Conservation (phyloP, 176 grass and related monocot species). For the Alopecurus myosuroides region DNA sequence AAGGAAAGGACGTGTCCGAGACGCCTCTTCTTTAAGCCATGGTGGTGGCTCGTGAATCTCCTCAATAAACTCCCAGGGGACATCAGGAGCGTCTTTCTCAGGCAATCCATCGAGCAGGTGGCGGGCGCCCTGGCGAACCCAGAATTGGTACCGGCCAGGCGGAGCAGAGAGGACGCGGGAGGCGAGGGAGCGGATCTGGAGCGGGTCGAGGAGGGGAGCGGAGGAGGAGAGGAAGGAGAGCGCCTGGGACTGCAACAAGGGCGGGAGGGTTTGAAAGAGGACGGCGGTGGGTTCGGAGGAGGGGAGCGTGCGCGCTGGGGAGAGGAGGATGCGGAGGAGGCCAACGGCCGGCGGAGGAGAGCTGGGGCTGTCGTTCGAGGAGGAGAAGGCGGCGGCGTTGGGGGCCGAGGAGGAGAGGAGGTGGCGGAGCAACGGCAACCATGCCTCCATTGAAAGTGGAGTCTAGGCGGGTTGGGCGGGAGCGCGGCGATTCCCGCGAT, state of each 20-base stretch:
- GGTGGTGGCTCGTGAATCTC: constrained; percentile 40
- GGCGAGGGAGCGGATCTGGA: constrained; percentile 37
- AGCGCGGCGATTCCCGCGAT: background rate
- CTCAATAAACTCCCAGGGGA: constrained; percentile 10
- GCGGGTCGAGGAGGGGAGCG: constrained; percentile 25
- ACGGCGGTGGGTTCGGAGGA: constrained; percentile 9
- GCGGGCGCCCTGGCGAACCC: constrained; percentile 42
- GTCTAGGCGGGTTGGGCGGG: background rate
- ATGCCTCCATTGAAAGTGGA: constrained; percentile 46
- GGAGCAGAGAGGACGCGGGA: constrained; percentile 8
- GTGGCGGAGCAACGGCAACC: constrained; percentile 50
- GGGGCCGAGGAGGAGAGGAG: constrained; percentile 42
- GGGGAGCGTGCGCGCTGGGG: constrained; percentile 17
- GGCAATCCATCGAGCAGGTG: constrained; percentile 80
- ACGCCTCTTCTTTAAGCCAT: constrained; percentile 42
- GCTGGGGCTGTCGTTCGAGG: background rate
- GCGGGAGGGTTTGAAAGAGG: constrained; percentile 64
- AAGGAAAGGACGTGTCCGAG: constrained; percentile 23
- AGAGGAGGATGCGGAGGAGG: constrained; percentile 43
- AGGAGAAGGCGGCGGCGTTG: constrained; percentile 32
- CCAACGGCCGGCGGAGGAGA: constrained; percentile 8
- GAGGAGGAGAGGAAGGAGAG: constrained; percentile 67
- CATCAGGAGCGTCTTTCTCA: background rate
- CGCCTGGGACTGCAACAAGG: constrained; percentile 54
- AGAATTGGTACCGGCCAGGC: constrained; percentile 7